Evolutionary conservation across 176 grass and related monocot genomes (phyloP).

Genomic region (Paspalum notatum): DNA sequence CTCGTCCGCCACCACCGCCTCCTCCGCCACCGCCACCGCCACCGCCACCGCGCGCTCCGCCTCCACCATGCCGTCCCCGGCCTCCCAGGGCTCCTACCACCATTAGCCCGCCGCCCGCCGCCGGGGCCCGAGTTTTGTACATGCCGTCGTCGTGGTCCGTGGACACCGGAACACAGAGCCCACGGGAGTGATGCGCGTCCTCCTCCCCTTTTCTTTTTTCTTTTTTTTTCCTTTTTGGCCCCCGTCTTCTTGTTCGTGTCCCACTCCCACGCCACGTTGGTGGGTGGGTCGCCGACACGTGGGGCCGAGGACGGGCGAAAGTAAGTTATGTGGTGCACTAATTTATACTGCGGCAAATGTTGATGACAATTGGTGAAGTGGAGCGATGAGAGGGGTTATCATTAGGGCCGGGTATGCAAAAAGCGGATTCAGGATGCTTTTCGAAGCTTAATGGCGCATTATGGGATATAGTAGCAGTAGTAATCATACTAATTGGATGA

Average conservation of each 20-base stretch:
- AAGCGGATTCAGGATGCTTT: neutral
- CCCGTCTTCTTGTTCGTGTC: too few relatives aligned
- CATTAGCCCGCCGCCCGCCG: neutral
- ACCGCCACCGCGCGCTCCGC: slow-evolving; percentile 22
- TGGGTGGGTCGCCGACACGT: neutral
- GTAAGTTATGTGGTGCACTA: neutral
- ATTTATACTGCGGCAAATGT: too few relatives aligned
- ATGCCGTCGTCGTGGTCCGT: neutral
- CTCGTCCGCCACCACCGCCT: slow-evolving; percentile 42
- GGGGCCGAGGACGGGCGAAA: neutral
- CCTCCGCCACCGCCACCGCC: slow-evolving; percentile 1
- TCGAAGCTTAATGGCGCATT: slow-evolving; percentile 10
- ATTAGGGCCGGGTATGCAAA: neutral
- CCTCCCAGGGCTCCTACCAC: slow-evolving; percentile 38
- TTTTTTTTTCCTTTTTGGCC: neutral
- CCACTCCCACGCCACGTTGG: too few relatives aligned
- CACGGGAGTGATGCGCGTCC: too few relatives aligned
- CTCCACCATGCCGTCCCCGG: slow-evolving; percentile 48
- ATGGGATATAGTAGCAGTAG: too few relatives aligned
- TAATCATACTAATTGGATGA: too few relatives aligned
- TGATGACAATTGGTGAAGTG: too few relatives aligned
- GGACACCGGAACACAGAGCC: too few relatives aligned
- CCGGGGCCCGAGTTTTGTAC: slow-evolving; percentile 41
- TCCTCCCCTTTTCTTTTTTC: too few relatives aligned
- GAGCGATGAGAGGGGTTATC: too few relatives aligned